Base-by-base conservation (phyloP, 805 yeast genomes). In the Sugiyamaella valdiviana region DNA sequence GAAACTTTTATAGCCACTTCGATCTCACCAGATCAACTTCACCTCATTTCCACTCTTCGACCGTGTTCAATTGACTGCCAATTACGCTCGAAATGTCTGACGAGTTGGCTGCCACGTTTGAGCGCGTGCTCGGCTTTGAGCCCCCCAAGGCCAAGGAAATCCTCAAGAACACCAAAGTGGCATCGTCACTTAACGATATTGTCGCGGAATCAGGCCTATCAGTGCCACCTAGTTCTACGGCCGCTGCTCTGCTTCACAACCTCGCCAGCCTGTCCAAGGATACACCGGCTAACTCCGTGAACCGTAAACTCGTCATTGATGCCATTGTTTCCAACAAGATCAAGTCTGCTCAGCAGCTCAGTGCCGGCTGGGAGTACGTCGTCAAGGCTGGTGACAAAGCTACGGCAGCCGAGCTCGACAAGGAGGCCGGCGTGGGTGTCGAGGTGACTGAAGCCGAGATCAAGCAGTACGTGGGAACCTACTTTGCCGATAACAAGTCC, bases 111-210 rank as follows among this genome's bases (percentile, higher is more conserved):
- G 51, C 36, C 23, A 50, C 52, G 46, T 59, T 59, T 42, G 52
- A 42, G n/a, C 40, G 45, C 24, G 44, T 38, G 35, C 57, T 59
- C 26, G 63, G 63, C 2, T 48, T 59, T 20, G 45, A 49, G 32
- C 59, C 53, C 38, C 46, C 56, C 57, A 87, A 86, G 64, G 74
- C 85, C 51, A 78, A 80, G 44, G 98, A 93, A 62, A 82, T 89
- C 49, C 66, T 80, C 49, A 91, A 88, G 66, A 91, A 93, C 71
- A 81, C 82, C 63, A 90, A 90, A 66, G 95, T 90, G 37, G 77
- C 91, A 15, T 71, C 72, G 37, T 78, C 95, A 1, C 74, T 93
- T 45, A 74, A 72, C 24, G 77, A 77, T 35, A 75, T 89, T 51
- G 72, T 85, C 48, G 59, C 63, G 20, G 79, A 78, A 46, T 70